Evolutionary conservation across 106 monocot species (phyloP).

Genomic region (Vanilla planifolia): DNA sequence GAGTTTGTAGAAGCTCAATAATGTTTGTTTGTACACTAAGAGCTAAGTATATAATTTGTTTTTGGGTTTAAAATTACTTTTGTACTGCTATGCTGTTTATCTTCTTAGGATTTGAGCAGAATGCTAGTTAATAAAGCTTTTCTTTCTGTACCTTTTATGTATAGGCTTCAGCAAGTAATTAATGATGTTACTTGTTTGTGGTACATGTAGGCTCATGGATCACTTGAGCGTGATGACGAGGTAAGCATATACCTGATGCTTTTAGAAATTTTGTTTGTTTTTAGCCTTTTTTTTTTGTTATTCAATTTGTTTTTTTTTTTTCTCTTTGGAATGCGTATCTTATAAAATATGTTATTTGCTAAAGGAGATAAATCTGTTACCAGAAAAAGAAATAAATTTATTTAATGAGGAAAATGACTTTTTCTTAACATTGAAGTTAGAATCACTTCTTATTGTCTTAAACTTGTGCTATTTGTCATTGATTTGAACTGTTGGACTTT

Average conservation of each 20-base stretch:
- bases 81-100: background rate
- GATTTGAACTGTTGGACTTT: too few species aligned
- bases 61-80: background rate
- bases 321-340: too few species aligned
- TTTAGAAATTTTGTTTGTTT: background rate
- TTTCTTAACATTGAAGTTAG: too few species aligned
- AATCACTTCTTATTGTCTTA: too few species aligned
- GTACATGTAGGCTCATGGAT: constrained; percentile 53
- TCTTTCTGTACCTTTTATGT: background rate
- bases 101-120: background rate
- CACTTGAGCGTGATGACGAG: constrained; percentile 69
- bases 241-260: constrained; percentile 20
- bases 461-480: too few species aligned
- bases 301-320: background rate
- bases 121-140: background rate
- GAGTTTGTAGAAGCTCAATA: too few species aligned
- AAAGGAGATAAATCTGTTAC: too few species aligned
- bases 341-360: too few species aligned
- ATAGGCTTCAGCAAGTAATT: background rate
- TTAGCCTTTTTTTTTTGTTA: background rate
- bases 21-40: too few species aligned
- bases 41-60: too few species aligned
- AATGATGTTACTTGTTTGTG: background rate
- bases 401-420: too few species aligned
- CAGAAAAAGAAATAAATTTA: too few species aligned